Evolutionary conservation across 2,329 filamentous ascomycete species (phyloP).

Genomic region (Endocalyx cinctus): DNA sequence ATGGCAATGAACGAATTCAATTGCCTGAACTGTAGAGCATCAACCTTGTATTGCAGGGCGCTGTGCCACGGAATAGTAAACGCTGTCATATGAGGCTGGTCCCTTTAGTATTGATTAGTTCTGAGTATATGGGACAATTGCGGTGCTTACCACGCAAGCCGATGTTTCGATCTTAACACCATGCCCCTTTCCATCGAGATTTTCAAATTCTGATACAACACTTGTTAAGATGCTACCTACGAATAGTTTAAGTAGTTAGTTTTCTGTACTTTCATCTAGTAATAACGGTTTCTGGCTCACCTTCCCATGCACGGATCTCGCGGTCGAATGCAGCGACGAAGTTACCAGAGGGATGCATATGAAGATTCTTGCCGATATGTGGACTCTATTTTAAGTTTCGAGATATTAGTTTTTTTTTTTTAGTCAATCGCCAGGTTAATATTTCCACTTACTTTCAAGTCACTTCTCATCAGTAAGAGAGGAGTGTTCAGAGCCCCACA

Average conservation of each 20-base stretch:
- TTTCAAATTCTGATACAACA: slow-evolving; percentile 7
- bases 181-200: slow-evolving; percentile 4
- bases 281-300: slow-evolving; percentile 2
- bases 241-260: not conserved
- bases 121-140: no score
- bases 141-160: slow-evolving; percentile 1
- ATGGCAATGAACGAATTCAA: slow-evolving; percentile 3
- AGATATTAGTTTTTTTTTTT: not conserved
- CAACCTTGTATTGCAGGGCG: slow-evolving; percentile 2
- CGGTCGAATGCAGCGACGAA: slow-evolving; percentile 1
- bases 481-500: slow-evolving; percentile 75
- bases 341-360: slow-evolving; percentile 4
- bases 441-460: slow-evolving; percentile 60
- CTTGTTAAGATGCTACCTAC: slow-evolving; percentile 5
- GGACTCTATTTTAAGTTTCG: slow-evolving; percentile 1
- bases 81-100: slow-evolving; percentile 4
- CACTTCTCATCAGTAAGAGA: slow-evolving; percentile 70
- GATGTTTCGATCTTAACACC: slow-evolving; percentile 5
- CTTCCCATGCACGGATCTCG: slow-evolving; percentile 6
- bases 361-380: slow-evolving; percentile 7
- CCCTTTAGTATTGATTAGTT: no score
- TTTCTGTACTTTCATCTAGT: not conserved
- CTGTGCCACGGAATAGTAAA: slow-evolving; percentile 3
- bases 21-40: slow-evolving; percentile 4
- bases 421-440: no score